A percentile compares a stretch with the other conserved stretches of the same genome.
Conservation (phyloP, 306 rosid species). For the Casuarina glauca region DNA sequence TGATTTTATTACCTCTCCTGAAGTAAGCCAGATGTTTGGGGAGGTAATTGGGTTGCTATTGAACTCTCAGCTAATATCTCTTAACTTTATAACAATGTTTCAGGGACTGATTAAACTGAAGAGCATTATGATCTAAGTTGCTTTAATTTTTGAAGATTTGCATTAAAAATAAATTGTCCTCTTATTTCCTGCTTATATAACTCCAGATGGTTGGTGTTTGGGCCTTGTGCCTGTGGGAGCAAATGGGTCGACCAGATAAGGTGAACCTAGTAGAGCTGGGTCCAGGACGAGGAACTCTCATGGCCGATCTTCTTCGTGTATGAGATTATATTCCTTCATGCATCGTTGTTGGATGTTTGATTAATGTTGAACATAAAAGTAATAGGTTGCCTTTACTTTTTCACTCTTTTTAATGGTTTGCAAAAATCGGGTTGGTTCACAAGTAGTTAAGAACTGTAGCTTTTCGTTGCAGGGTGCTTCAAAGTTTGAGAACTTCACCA, state of each 20-base stretch:
- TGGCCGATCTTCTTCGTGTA: constrained; percentile 92
- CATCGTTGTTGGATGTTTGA: constrained; percentile 9
- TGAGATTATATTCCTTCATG: constrained; percentile 19
- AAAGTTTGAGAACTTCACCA: constrained; percentile 61
- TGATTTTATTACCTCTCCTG: constrained; percentile 96
- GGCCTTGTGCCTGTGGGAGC: constrained; percentile 99
- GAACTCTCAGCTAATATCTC: background rate
- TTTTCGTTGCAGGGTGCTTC: constrained; percentile 67
- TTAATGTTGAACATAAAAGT: background rate
- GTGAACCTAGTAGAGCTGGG: constrained; percentile 85
- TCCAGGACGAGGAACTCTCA: constrained; percentile 95
- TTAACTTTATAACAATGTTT: background rate
- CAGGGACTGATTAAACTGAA: background rate
- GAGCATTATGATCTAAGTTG: constrained; percentile 8
- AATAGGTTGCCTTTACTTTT: background rate
- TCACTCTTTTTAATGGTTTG: constrained; percentile 8
- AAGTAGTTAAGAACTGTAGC: constrained; percentile 1
- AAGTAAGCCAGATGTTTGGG: constrained; percentile 98
- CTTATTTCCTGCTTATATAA: constrained; percentile 27
- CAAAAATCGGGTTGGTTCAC: background rate
- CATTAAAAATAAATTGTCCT: constrained; percentile 11
- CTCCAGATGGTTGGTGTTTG: constrained; percentile 88
- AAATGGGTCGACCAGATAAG: constrained; percentile 81
- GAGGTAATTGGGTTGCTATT: constrained; percentile 45
- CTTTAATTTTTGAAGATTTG: constrained; percentile 12